Percentiles rank a stretch among this genome's conserved stretches.
These are phyloP conservation scores for Candida schatavii DNA, from an alignment of 805 yeast genomes.

Conservation along the genomic window DNA sequence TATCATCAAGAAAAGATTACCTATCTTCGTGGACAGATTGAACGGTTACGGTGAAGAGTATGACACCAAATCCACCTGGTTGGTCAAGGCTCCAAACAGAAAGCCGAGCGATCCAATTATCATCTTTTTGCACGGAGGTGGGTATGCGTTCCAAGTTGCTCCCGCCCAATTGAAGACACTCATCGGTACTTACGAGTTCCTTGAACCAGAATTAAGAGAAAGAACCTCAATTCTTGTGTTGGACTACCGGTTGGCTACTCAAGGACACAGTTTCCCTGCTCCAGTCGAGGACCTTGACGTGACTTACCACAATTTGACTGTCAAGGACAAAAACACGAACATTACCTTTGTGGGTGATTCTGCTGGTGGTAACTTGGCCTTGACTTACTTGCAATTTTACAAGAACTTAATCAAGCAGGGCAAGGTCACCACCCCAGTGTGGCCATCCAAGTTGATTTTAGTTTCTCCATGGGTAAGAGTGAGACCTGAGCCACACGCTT, in stretches of 20 bases:
- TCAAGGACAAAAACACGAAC: constrained; percentile 22
- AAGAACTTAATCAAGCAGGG: constrained; percentile 9
- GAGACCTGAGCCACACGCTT: constrained; percentile 17
- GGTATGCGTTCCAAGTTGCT: constrained; percentile 30
- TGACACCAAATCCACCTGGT: constrained; percentile 32
- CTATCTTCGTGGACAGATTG: constrained; percentile 5
- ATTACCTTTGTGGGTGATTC: constrained; percentile 40
- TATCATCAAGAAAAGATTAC: not conserved
- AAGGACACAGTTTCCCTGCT: constrained; percentile 29
- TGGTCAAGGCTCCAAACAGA: constrained; percentile 26
- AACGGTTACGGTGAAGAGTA: constrained; percentile 32
- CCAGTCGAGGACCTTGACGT: constrained; percentile 30
- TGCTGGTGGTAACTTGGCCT: constrained; percentile 40
- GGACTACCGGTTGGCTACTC: constrained; percentile 26
- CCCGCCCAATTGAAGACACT: constrained; percentile 29
- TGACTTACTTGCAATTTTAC: constrained; percentile 28
- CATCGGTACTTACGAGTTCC: constrained; percentile 24
- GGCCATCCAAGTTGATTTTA: constrained; percentile 25
- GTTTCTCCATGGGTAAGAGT: constrained; percentile 41
- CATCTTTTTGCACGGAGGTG: constrained; percentile 40
- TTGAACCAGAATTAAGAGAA: constrained; percentile 19
- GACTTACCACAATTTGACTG: constrained; percentile 21
- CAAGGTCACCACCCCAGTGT: constrained; percentile 8
- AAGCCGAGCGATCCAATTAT: constrained; percentile 27
- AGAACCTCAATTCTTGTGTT: constrained; percentile 20